Conservation (phyloP, 2,329 filamentous ascomycete genomes). For the Fusarium humuli region DNA sequence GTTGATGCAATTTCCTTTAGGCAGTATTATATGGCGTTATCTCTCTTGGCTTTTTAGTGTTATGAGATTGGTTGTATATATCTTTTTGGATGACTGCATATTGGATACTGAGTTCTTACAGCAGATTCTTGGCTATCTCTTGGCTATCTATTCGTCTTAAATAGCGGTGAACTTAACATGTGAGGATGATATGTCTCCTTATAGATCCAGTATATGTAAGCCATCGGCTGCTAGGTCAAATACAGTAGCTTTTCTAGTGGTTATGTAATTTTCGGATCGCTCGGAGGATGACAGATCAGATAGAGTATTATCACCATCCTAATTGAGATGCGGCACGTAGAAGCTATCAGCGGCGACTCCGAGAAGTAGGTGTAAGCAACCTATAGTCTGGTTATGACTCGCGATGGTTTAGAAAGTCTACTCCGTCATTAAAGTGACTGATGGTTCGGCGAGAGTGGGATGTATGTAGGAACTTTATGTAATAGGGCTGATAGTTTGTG, state of each 20-base stretch:
- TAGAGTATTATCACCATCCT: neutral
- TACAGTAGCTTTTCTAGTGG: neutral
- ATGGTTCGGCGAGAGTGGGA: neutral
- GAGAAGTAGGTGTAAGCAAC: slow-evolving; percentile 26
- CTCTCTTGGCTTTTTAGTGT: neutral
- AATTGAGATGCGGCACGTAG: slow-evolving; percentile 7
- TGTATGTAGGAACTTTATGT: neutral
- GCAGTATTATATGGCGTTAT: slow-evolving; percentile 5
- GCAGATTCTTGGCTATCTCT: neutral
- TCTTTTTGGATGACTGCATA: neutral
- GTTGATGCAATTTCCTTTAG: neutral
- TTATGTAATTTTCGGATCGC: slow-evolving; percentile 15
- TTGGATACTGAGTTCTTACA: neutral
- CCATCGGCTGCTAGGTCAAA: neutral
- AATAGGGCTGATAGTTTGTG: neutral
- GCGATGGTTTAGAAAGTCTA: neutral
- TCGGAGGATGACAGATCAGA: slow-evolving; percentile 13
- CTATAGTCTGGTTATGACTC: neutral
- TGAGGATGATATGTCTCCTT: neutral
- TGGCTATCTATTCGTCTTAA: neutral
- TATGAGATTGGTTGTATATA: neutral
- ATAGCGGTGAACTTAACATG: slow-evolving; percentile 7
- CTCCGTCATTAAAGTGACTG: neutral
- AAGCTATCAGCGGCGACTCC: slow-evolving; percentile 22
- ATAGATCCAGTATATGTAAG: neutral